Conservation (phyloP, 2,329 filamentous ascomycete genomes). For the Colletotrichum filicis region DNA sequence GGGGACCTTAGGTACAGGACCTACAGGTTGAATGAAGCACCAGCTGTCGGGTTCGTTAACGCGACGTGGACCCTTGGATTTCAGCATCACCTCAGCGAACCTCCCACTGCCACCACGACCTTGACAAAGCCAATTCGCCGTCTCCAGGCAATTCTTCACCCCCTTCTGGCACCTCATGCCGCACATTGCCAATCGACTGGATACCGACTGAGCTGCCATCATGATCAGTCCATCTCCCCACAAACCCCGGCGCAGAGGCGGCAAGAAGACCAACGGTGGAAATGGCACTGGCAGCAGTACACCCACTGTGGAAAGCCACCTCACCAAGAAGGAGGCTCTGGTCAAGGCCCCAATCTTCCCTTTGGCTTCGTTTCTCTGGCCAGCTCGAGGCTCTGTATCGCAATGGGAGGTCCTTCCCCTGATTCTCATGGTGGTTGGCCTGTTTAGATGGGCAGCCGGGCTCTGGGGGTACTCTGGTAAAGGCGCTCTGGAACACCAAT, state of each 20-base stretch:
- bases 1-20: slow-evolving; percentile 19
- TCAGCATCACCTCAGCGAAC: neutral
- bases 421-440: slow-evolving; percentile 87
- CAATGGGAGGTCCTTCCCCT: slow-evolving; percentile 93
- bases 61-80: slow-evolving; percentile 34
- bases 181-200: slow-evolving; percentile 1
- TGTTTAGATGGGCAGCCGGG: slow-evolving; percentile 93
- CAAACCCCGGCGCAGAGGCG: slow-evolving; percentile 69
- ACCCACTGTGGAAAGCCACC: slow-evolving; percentile 21
- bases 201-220: slow-evolving; percentile 43
- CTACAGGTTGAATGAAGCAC: neutral
- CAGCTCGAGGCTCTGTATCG: slow-evolving; percentile 82
- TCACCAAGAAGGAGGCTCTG: slow-evolving; percentile 54
- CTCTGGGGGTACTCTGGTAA: slow-evolving; percentile 95
- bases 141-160: slow-evolving; percentile 1
- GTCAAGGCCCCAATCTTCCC: slow-evolving; percentile 81
- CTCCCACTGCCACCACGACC: neutral
- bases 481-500: slow-evolving; percentile 35
- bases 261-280: slow-evolving; percentile 54
- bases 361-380: slow-evolving; percentile 94
- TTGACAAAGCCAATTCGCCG: slow-evolving; percentile 11
- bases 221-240: slow-evolving; percentile 67
- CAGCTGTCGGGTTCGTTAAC: slow-evolving; percentile 14
- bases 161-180: slow-evolving; percentile 10
- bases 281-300: slow-evolving; percentile 9